Percentiles rank a stretch among this genome's conserved stretches.
phyloP scores from a whole-genome alignment of 2,329 filamentous ascomycete species.

The Aureobasidium vineae region DNA sequence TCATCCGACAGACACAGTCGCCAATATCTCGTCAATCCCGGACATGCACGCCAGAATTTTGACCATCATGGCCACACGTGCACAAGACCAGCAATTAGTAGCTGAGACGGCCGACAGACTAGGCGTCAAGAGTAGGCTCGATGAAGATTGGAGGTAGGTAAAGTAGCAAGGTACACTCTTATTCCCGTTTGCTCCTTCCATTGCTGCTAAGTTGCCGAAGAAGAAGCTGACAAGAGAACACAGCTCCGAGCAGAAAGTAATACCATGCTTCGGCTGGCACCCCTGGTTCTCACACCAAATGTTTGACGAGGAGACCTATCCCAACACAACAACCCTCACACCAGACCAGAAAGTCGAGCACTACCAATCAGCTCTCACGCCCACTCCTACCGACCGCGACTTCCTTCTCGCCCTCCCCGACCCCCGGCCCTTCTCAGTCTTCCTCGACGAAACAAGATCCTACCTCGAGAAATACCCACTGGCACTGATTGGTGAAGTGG shows the following conservation, averaged over 20 bases:
- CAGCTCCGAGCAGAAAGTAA: conserved; percentile 46
- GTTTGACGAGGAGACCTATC: conserved; percentile 56
- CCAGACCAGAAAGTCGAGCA: conserved; percentile 55
- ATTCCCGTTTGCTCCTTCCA: not conserved
- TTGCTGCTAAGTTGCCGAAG: not conserved
- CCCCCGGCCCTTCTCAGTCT: conserved; percentile 59
- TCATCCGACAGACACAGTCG: conserved; percentile 77
- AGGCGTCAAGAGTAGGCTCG: conserved; percentile 44
- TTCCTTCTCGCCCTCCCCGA: conserved; percentile 58
- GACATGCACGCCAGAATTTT: conserved; percentile 65
- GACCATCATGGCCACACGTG: conserved; percentile 74
- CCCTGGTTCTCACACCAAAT: conserved; percentile 82
- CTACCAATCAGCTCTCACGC: conserved; percentile 64
- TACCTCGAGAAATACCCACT: conserved; percentile 58
- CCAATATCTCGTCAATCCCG: conserved; percentile 57
- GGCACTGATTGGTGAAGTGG: conserved; percentile 73
- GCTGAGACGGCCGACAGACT: conserved; percentile 57
- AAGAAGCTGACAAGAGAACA: conserved; percentile 1
- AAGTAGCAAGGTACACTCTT: conserved; percentile 5
- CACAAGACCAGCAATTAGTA: conserved; percentile 73
- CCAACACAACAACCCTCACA: conserved; percentile 36
- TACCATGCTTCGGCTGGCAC: conserved; percentile 84
- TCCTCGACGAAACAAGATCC: conserved; percentile 56
- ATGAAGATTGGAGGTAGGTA: conserved; percentile 39
- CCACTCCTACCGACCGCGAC: conserved; percentile 51